Percentiles rank a stretch among this genome's conserved stretches.
Evolutionary conservation across 2,329 filamentous ascomycete genomes (phyloP).

Genomic region (Ambrosiella xylebori): DNA sequence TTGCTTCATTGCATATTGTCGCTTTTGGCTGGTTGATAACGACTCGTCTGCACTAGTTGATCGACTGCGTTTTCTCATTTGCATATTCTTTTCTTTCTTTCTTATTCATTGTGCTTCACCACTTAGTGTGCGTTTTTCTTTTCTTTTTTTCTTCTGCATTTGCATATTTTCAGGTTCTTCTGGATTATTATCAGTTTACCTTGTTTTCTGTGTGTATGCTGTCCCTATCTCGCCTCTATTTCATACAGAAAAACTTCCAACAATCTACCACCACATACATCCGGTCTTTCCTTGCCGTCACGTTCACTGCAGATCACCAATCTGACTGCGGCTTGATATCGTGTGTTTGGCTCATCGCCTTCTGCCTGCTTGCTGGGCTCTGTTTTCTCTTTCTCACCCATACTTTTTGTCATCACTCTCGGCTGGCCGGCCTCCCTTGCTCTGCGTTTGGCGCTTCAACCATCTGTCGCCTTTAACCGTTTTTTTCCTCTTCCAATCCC

Average conservation of each 20-base stretch:
- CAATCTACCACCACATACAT: no score
- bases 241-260: no score
- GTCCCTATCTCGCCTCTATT: no score
- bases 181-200: background rate
- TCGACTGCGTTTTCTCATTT: background rate
- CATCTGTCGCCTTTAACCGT: background rate
- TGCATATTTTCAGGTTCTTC: background rate
- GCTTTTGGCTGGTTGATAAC: background rate
- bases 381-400: background rate
- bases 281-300: no score
- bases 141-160: background rate
- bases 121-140: background rate
- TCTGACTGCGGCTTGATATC: background rate
- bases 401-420: background rate
- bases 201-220: background rate
- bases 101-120: background rate
- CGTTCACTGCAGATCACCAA: background rate
- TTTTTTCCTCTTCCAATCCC: background rate
- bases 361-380: background rate
- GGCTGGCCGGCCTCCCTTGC: background rate
- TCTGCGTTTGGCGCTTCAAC: background rate
- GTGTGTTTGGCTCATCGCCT: background rate
- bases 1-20: background rate
- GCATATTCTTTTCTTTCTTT: background rate
- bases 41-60: background rate